A percentile compares a stretch with the other conserved stretches of the same genome.
phyloP scores from a whole-genome alignment of 768 basidiomycete species.

The Termitomyces sp. region DNA sequence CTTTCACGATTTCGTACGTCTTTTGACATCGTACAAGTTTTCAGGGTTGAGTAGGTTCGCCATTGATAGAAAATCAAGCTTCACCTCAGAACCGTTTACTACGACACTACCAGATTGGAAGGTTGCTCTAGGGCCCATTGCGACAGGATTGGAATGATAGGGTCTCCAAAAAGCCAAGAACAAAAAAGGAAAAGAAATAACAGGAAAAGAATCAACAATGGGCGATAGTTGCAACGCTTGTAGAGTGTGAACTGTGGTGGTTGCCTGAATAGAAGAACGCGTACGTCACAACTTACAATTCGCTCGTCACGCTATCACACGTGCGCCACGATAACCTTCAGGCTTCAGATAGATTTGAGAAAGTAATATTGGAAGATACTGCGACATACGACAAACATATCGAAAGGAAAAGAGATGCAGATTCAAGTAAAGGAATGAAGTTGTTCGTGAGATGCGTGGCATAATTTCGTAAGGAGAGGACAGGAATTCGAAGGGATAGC shows the following conservation, averaged over 20 bases:
- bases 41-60: not conserved
- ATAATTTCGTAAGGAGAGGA: conserved; percentile 4
- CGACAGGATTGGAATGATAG: not conserved
- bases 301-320: not conserved
- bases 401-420: not conserved
- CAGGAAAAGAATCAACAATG: not conserved
- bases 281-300: not conserved
- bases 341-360: not conserved
- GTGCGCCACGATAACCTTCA: not conserved
- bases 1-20: conserved; percentile 35
- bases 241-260: not conserved
- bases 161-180: not conserved
- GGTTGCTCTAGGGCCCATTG: not conserved
- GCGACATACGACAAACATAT: not conserved
- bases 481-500: conserved; percentile 3
- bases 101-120: conserved; percentile 7
- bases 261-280: not conserved
- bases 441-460: conserved; percentile 3
- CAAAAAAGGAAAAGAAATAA: not conserved
- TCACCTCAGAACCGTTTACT: conserved; percentile 19
- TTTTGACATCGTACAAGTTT: conserved; percentile 19
- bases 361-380: not conserved
- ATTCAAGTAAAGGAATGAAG: not conserved
- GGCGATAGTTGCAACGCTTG: not conserved
- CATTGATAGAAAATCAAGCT: not conserved